phyloP scores from a whole-genome alignment of 2,329 filamentous ascomycete genomes.

The Boeremia lycopersici region DNA sequence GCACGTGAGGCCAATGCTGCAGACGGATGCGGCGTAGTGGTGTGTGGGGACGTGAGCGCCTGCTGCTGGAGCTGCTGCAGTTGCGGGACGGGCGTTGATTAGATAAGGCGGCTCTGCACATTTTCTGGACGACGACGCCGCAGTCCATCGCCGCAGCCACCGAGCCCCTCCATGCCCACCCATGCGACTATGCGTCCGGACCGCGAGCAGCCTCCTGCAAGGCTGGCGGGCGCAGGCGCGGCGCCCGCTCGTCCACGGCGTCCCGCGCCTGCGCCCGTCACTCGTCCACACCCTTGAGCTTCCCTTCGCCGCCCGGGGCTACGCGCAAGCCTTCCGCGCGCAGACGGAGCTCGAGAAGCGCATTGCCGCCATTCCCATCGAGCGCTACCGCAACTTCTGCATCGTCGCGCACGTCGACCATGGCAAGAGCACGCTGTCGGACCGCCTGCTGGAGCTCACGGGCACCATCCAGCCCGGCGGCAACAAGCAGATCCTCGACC shows the following conservation, averaged over 20 bases:
- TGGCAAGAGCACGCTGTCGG: constrained; percentile 94
- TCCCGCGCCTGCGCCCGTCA: background rate
- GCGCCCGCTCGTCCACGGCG: constrained; percentile 13
- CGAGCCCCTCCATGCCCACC: constrained; percentile 40
- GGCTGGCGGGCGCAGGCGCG: constrained; percentile 40
- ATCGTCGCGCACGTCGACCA: constrained; percentile 99
- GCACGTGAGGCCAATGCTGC: constrained; percentile 6
- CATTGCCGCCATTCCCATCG: constrained; percentile 77
- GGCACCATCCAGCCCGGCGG: constrained; percentile 84
- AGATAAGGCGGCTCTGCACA: constrained; percentile 12
- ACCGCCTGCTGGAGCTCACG: constrained; percentile 89
- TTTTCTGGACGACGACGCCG: constrained; percentile 1
- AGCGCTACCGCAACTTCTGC: constrained; percentile 91
- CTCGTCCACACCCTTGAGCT: constrained; percentile 28
- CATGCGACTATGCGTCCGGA: constrained; percentile 58
- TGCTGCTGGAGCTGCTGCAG: background rate
- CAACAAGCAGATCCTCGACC: constrained; percentile 96
- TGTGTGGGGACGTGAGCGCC: constrained; percentile 13
- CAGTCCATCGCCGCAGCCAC: constrained; percentile 1
- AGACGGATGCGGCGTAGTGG: constrained; percentile 17
- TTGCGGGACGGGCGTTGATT: constrained; percentile 2
- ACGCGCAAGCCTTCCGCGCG: constrained; percentile 48
- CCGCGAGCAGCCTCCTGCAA: constrained; percentile 50
- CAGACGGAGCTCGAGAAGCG: constrained; percentile 64
- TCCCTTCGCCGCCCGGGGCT: constrained; percentile 24